Evolutionary conservation across 73 alveolate genomes (phyloP).

Genomic region (Paramecium sexaurelia): DNA sequence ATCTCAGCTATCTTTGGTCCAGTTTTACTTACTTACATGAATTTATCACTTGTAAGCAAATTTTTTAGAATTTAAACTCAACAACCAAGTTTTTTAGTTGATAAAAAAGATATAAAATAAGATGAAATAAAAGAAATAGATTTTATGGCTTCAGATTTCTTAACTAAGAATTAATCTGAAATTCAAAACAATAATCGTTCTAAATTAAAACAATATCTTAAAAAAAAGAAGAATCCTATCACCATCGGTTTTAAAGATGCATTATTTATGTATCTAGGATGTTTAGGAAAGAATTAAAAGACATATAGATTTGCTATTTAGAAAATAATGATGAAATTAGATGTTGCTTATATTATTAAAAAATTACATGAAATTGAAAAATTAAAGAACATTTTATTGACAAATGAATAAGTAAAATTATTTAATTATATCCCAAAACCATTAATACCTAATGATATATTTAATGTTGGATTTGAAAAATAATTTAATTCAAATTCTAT

Average conservation of each 20-base stretch:
- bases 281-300: not conserved
- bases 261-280: not conserved
- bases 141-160: not conserved
- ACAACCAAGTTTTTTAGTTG: not conserved
- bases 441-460: not conserved
- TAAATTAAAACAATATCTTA: not conserved
- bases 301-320: not conserved
- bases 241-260: not conserved
- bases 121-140: not conserved
- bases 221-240: not conserved
- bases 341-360: not conserved
- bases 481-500: not conserved
- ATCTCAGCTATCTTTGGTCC: not conserved
- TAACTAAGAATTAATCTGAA: not conserved
- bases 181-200: not conserved
- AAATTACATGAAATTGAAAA: constrained; percentile 29
- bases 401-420: not conserved
- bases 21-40: not conserved
- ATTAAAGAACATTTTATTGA: not conserved
- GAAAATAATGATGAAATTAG: not conserved
- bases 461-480: not conserved
- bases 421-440: constrained; percentile 55
- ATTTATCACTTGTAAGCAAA: not conserved
- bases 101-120: not conserved
- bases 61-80: not conserved